Evolutionary conservation across 2,329 filamentous ascomycete species (phyloP).

Genomic region (Venturia effusa): DNA sequence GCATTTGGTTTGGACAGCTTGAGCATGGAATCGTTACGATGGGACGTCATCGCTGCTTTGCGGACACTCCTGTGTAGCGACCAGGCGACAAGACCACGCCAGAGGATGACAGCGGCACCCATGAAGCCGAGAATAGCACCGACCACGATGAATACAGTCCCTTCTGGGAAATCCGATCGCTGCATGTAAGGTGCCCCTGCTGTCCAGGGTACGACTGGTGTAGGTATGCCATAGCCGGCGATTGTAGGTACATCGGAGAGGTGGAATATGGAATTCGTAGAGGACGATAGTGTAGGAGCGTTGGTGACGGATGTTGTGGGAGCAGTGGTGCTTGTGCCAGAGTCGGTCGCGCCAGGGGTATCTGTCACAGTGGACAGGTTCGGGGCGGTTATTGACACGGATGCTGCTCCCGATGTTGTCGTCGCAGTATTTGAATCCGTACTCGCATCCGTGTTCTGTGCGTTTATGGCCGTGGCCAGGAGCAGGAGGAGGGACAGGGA

Average conservation of each 20-base stretch:
- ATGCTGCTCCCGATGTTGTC: not conserved
- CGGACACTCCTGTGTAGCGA: slow-evolving; percentile 86
- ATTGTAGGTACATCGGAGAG: slow-evolving; percentile 41
- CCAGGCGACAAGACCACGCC: slow-evolving; percentile 81
- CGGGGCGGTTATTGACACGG: slow-evolving; percentile 14
- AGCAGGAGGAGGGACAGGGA: slow-evolving; percentile 19
- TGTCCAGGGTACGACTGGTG: slow-evolving; percentile 71
- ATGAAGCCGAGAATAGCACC: slow-evolving; percentile 80
- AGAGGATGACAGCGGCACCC: slow-evolving; percentile 69
- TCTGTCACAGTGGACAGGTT: slow-evolving; percentile 19
- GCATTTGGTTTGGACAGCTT: slow-evolving; percentile 41
- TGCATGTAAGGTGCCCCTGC: slow-evolving; percentile 85
- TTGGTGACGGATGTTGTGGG: slow-evolving; percentile 5
- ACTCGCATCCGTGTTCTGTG: not conserved
- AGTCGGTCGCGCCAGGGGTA: not conserved
- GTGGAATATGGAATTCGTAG: slow-evolving; percentile 17
- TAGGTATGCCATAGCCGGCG: slow-evolving; percentile 49
- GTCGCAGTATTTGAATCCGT: not conserved
- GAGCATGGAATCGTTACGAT: slow-evolving; percentile 44
- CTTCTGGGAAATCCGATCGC: slow-evolving; percentile 72
- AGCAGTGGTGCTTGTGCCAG: not conserved
- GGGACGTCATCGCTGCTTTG: slow-evolving; percentile 67
- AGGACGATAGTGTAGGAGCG: slow-evolving; percentile 13
- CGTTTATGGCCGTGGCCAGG: slow-evolving; percentile 19
- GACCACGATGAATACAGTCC: slow-evolving; percentile 92